These are phyloP conservation scores for Tricholoma saponaceum DNA, from an alignment of 768 basidiomycete genomes.

Conservation along the genomic window DNA sequence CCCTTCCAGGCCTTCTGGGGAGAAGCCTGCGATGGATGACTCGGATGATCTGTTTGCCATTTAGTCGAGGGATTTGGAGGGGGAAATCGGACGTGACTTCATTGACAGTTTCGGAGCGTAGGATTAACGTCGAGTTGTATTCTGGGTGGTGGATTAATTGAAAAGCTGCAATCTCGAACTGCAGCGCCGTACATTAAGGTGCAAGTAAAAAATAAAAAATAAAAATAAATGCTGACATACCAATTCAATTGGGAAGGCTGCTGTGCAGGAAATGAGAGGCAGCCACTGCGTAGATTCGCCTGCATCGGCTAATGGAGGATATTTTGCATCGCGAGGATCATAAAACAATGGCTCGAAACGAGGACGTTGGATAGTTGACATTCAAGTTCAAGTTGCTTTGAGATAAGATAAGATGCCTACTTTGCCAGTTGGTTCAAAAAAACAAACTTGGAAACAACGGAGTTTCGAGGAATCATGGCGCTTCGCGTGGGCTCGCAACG, in stretches of 20 bases:
- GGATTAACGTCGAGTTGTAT: constrained; percentile 86
- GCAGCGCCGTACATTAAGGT: neutral
- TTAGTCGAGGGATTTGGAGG: constrained; percentile 29
- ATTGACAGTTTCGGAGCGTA: constrained; percentile 70
- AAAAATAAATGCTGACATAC: constrained; percentile 24
- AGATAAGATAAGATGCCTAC: constrained; percentile 27
- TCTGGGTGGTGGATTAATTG: constrained; percentile 87
- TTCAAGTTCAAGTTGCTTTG: neutral
- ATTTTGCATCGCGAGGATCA: neutral
- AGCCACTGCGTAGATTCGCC: constrained; percentile 14
- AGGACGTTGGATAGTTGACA: constrained; percentile 7
- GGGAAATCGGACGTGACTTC: constrained; percentile 35
- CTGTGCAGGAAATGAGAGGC: constrained; percentile 38
- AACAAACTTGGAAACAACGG: constrained; percentile 5
- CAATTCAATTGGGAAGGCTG: constrained; percentile 38
- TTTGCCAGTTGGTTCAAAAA: neutral
- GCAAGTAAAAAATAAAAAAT: neutral
- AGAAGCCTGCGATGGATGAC: constrained; percentile 67
- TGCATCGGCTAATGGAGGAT: constrained; percentile 1
- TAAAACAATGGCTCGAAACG: constrained; percentile 16
- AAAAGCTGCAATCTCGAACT: constrained; percentile 73
- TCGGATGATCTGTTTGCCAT: constrained; percentile 35
- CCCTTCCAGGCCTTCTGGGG: constrained; percentile 75
- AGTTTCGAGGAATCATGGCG: constrained; percentile 19
- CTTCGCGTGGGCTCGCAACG: constrained; percentile 24